Base-by-base conservation (phyloP, 1,284 basidiomycete genomes). In the Coniferiporia sulphurascens region DNA sequence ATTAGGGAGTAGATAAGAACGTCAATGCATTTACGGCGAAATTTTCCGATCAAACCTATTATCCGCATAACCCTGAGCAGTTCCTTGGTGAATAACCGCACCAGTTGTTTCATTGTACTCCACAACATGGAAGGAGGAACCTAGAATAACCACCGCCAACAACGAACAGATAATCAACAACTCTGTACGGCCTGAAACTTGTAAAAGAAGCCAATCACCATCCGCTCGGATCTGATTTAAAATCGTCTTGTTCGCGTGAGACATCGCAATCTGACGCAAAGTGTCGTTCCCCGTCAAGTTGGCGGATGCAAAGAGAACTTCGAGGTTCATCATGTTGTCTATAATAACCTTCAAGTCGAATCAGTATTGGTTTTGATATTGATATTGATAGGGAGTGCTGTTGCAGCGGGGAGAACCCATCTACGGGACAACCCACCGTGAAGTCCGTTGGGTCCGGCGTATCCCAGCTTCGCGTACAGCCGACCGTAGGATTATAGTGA, bases 91-190 rank as follows among this genome's bases (percentile, higher is more conserved):
- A 53, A 83, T 79, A 10, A 89, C 84, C 1, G 62, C 68, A 3
- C 86, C 86, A 3, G 84, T 86, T 0, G 76, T 83, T 7, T 79
- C 73, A 65, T 86, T 78, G 71, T 88, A 89, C 60, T 85, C 81
- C 9, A 89, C 76, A 43, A 88, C 80, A 65, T 89, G 86, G 75
- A 78, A 88, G 1, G 84, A 84, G 9, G 77, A 78, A 32, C 83
- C 83, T 84, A 52, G 8, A 48, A 15, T 21, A 19, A 21, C 10
- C 9, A 53, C 12, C 38, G 38, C 9, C 15, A 12, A 12, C 15
- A 41, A 15, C 38, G 15, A 41, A 41, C 9, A 12, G 38, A 4
- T 41, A 3, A 12, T 41, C 9, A 15, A 41, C 12, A 41, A 41
- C 15, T 41, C 9, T 10, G 9, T 15, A 41, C 38, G 1, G 38